Conservation (phyloP, 225 moss, liverwort and hornwort genomes). For the Rhytidiadelphus loreus region DNA sequence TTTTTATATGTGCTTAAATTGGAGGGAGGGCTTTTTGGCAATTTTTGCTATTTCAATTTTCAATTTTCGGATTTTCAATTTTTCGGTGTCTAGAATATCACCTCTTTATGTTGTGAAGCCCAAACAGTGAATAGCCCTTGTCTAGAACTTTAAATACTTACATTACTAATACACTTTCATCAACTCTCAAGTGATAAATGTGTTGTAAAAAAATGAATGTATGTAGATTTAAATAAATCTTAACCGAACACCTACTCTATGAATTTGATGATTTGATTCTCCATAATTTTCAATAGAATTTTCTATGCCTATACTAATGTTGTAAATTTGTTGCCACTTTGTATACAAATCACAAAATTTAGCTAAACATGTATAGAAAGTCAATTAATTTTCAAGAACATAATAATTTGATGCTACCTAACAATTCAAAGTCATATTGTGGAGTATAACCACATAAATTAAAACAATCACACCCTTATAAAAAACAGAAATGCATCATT, state of each 20-base stretch:
- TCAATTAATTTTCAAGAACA: background rate
- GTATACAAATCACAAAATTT: background rate
- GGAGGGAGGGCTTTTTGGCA: no score
- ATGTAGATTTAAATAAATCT: background rate
- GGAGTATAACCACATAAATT: background rate
- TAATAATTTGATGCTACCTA: background rate
- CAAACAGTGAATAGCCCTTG: rapidly evolving
- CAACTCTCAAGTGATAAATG: background rate
- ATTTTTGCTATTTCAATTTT: no score
- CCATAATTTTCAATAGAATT: background rate
- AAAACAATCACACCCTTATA: no score
- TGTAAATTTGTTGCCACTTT: background rate
- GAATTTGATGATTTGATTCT: background rate
- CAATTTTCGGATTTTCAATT: background rate
- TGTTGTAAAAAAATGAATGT: background rate
- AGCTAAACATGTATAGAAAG: background rate
- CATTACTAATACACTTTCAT: background rate
- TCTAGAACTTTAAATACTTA: background rate
- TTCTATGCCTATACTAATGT: background rate
- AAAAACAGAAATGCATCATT: no score
- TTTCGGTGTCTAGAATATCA: background rate
- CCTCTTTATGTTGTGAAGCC: background rate
- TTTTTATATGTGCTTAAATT: background rate
- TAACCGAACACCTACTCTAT: background rate
- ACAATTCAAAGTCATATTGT: background rate